These are phyloP conservation scores for Theileria sp. DNA, from an alignment of 169 alveolate genomes.

Conservation along the genomic window DNA sequence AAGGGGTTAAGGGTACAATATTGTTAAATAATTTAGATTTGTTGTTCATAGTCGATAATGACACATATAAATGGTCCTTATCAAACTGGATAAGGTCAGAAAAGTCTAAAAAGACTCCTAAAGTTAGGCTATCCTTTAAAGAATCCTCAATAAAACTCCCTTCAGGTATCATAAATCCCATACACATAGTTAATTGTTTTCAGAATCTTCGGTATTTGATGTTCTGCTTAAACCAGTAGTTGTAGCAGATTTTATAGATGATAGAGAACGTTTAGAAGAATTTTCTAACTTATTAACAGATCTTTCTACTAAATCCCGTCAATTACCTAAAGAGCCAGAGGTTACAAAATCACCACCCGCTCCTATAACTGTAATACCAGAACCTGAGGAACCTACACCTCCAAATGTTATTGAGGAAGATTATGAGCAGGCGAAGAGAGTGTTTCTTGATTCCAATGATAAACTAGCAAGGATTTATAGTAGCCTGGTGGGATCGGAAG, in stretches of 20 bases:
- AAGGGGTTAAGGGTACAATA: slow-evolving; percentile 45
- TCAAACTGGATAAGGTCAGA: slow-evolving; percentile 74
- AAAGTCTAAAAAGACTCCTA: slow-evolving; percentile 72
- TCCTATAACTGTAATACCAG: neutral
- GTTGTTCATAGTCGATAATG: slow-evolving; percentile 11
- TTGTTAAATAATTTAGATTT: slow-evolving; percentile 29
- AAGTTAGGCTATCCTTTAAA: slow-evolving; percentile 73
- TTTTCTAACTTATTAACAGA: slow-evolving; percentile 33
- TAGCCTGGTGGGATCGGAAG: slow-evolving; percentile 33
- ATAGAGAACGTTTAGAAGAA: slow-evolving; percentile 46
- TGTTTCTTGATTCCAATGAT: slow-evolving; percentile 14
- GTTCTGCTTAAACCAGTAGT: slow-evolving; percentile 47
- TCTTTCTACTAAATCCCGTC: slow-evolving; percentile 20
- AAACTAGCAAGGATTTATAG: slow-evolving; percentile 29
- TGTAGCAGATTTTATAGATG: slow-evolving; percentile 49
- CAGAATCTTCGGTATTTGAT: slow-evolving; percentile 35
- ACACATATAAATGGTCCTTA: slow-evolving; percentile 57
- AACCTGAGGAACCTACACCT: neutral
- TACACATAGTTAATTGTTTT: neutral
- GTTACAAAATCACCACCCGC: neutral
- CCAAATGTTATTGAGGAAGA: slow-evolving; percentile 3
- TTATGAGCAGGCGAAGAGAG: slow-evolving; percentile 12
- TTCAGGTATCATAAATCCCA: slow-evolving; percentile 18
- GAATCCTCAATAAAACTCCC: slow-evolving; percentile 33
- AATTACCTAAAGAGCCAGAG: neutral